phyloP scores from a whole-genome alignment of 306 rosid species.

The Inga laurina region DNA sequence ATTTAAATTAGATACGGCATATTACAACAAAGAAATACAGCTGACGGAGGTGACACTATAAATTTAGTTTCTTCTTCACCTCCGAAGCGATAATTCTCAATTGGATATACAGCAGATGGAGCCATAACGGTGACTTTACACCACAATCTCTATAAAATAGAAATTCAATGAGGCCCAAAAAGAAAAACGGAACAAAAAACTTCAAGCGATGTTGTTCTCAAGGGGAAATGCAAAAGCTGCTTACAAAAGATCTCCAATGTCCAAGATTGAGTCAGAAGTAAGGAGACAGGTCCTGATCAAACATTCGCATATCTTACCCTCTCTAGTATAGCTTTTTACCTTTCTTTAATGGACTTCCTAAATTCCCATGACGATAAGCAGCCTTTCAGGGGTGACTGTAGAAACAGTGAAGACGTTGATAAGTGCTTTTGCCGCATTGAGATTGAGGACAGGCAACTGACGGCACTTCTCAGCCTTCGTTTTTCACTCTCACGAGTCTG shows the following conservation, averaged over 20 bases:
- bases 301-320: constrained; percentile 30
- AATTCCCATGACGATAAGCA: constrained; percentile 83
- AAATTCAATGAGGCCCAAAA: neutral
- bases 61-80: constrained; percentile 4
- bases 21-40: neutral
- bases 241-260: constrained; percentile 29
- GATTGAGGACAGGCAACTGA: constrained; percentile 81
- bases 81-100: constrained; percentile 2
- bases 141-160: constrained; percentile 13
- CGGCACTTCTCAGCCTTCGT: constrained; percentile 63
- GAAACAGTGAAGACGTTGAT: constrained; percentile 78
- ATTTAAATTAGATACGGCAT: neutral
- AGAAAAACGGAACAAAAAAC: constrained; percentile 4
- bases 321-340: constrained; percentile 45
- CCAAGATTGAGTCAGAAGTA: neutral
- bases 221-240: constrained; percentile 20
- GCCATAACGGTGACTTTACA: constrained; percentile 8
- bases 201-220: neutral
- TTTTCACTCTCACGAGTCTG: constrained; percentile 69
- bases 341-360: constrained; percentile 79
- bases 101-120: neutral
- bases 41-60: neutral
- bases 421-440: constrained; percentile 93
- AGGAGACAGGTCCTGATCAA: constrained; percentile 21
- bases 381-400: constrained; percentile 90